Evolutionary conservation across 2,329 filamentous ascomycete genomes (phyloP), one percentile per base, ranked within the genome.

Genomic region (Fusarium albidum): DNA sequence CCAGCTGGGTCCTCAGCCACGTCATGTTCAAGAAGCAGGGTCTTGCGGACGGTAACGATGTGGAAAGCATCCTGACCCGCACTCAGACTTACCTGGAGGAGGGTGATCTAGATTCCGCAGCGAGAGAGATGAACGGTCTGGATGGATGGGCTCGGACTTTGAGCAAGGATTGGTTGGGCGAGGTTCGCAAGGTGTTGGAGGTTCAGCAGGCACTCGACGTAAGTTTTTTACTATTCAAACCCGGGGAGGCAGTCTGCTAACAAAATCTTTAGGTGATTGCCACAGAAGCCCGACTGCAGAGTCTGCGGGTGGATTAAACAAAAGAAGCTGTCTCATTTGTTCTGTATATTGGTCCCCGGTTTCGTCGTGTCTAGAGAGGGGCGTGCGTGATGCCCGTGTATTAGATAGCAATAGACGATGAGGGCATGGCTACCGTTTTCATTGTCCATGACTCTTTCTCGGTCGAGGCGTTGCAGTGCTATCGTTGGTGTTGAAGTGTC

Each of bases 171-270:
- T 99, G 95, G 95, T 77, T 99, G 64, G 83, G 82, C 45, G 95
- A 99, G 80, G 90, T 92, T 58, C 86, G 95, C 72, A 90, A 92
- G 77, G 91, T 96, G 61, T 80, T 99, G 69, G 95, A 99, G 78
- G 95, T 98, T 61, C 88, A 91, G 77, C 95, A 99, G 78, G 95
- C 95, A 68, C 82, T 99, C 68, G 95, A 99, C 75, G 95, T 96
- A 76, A 86, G 88, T 83, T 42, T 49, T 42, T 11, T 26, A 37
- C 12, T 17, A 44, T 42, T 45, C 17, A 11, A n/a, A 40, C 29
- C 46, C 29, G 21, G 10, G 9, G 28, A 34, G n/a, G n/a, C 12
- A 31, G 13, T 31, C 45, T 57, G 18, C 63, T 68, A 55, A 68
- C 57, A 49, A 18, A 12, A 21, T 28, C 26, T 25, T 28, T 66